phyloP scores from a whole-genome alignment of 345 rosid genomes.

The Clausena lansium region DNA sequence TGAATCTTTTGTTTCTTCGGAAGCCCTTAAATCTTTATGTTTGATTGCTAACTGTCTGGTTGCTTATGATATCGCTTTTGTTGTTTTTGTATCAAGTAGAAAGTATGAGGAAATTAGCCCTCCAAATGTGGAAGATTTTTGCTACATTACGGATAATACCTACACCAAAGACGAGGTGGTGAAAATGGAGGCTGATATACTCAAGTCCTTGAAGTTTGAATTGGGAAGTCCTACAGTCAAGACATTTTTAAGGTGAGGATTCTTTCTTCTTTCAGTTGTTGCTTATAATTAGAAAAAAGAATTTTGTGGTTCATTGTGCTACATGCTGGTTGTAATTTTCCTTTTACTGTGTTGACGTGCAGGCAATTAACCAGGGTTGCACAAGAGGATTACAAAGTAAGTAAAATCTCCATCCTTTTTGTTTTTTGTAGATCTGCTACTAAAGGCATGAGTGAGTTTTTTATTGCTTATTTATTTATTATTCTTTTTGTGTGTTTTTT shows the following conservation, averaged over 20 bases:
- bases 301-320: neutral
- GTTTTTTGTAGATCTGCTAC: neutral
- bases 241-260: conserved; percentile 56
- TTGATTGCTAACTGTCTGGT: neutral
- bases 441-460: neutral
- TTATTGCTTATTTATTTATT: neutral
- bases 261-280: neutral
- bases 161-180: conserved; percentile 67
- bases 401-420: neutral
- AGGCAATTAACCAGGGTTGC: conserved; percentile 60
- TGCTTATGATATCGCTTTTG: neutral
- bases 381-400: conserved; percentile 60
- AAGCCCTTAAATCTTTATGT: conserved; percentile 1
- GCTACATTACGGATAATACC: conserved; percentile 69
- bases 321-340: conserved; percentile 2
- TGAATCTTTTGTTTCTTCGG: neutral
- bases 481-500: neutral
- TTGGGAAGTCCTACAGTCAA: conserved; percentile 65
- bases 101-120: conserved; percentile 76
- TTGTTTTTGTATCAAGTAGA: conserved; percentile 35
- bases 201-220: conserved; percentile 59
- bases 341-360: conserved; percentile 21
- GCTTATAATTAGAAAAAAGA: neutral
- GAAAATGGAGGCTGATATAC: conserved; percentile 77
- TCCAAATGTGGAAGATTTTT: conserved; percentile 71